Conservation (phyloP, 768 basidiomycete genomes). For the Xanthoconium stramineum region DNA sequence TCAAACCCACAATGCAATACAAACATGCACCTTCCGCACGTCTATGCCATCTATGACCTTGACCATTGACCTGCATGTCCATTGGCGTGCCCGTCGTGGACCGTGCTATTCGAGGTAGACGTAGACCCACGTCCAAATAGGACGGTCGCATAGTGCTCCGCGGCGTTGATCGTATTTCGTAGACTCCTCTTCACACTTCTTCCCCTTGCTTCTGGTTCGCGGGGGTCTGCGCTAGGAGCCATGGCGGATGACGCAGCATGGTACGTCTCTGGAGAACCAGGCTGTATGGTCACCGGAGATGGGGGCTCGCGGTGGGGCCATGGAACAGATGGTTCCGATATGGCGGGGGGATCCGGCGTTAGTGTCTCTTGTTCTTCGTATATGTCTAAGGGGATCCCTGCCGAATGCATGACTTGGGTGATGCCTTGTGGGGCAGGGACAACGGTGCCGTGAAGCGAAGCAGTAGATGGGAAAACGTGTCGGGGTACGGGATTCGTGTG, state of each 20-base stretch:
- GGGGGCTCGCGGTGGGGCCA: constrained; percentile 47
- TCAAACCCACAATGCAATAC: constrained; percentile 8
- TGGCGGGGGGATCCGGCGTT: constrained; percentile 9
- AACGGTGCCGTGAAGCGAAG: constrained; percentile 20
- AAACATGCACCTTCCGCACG: constrained; percentile 2
- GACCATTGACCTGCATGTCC: constrained; percentile 25
- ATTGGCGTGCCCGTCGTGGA: constrained; percentile 21
- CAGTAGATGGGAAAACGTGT: constrained; percentile 22
- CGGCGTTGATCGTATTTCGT: constrained; percentile 64
- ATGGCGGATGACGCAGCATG: constrained; percentile 38
- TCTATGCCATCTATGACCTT: constrained; percentile 19
- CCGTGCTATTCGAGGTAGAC: constrained; percentile 24
- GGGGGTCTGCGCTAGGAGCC: constrained; percentile 26
- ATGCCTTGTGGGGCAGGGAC: constrained; percentile 30
- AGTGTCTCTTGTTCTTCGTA: constrained; percentile 14
- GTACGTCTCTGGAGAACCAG: constrained; percentile 39
- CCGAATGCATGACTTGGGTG: constrained; percentile 35
- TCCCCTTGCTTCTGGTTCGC: constrained; percentile 45
- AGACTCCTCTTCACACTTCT: constrained; percentile 63
- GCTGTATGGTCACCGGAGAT: constrained; percentile 33
- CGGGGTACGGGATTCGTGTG: constrained; percentile 19
- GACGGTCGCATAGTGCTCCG: constrained; percentile 69
- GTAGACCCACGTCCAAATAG: constrained; percentile 55
- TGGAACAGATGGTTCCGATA: constrained; percentile 23
- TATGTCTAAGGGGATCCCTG: constrained; percentile 25